Conservation (phyloP, 208 protist species). For the Trypanosoma platydactyli region DNA sequence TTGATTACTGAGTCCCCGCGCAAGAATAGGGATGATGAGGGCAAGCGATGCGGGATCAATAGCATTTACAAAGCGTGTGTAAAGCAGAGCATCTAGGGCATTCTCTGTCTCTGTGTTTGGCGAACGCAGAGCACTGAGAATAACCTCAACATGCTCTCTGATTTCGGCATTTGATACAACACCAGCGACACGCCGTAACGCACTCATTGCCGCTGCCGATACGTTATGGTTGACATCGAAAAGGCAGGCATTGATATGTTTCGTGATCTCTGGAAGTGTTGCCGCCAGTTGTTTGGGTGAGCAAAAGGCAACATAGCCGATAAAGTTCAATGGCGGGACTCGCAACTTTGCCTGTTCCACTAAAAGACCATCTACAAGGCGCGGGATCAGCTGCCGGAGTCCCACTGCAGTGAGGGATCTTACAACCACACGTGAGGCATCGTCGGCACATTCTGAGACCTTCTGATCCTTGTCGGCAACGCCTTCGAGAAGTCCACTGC, state of each 20-base stretch:
- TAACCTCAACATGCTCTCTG: conserved; percentile 85
- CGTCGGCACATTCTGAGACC: conserved; percentile 87
- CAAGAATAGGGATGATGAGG: conserved; percentile 90
- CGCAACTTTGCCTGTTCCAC: conserved; percentile 81
- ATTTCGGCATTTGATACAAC: conserved; percentile 93
- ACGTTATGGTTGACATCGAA: conserved; percentile 92
- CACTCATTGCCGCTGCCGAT: conserved; percentile 70
- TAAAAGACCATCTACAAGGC: conserved; percentile 67
- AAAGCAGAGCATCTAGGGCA: conserved; percentile 91
- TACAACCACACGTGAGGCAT: conserved; percentile 84
- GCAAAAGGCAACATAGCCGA: conserved; percentile 92
- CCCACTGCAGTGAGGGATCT: conserved; percentile 77
- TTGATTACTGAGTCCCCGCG: conserved; percentile 77
- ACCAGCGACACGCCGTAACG: conserved; percentile 85
- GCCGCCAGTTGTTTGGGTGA: conserved; percentile 89
- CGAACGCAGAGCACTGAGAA: conserved; percentile 86
- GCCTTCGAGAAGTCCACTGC: conserved; percentile 65
- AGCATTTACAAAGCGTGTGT: conserved; percentile 92
- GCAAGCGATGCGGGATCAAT: conserved; percentile 93
- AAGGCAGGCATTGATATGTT: conserved; percentile 81
- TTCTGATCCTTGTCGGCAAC: conserved; percentile 85
- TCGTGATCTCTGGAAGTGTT: conserved; percentile 89
- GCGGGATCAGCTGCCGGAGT: conserved; percentile 86
- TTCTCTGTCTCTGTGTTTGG: conserved; percentile 88
- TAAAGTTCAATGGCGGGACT: conserved; percentile 86